These are phyloP conservation scores for Kandelia obovata DNA, from an alignment of 345 rosid genomes.

Conservation along the genomic window DNA sequence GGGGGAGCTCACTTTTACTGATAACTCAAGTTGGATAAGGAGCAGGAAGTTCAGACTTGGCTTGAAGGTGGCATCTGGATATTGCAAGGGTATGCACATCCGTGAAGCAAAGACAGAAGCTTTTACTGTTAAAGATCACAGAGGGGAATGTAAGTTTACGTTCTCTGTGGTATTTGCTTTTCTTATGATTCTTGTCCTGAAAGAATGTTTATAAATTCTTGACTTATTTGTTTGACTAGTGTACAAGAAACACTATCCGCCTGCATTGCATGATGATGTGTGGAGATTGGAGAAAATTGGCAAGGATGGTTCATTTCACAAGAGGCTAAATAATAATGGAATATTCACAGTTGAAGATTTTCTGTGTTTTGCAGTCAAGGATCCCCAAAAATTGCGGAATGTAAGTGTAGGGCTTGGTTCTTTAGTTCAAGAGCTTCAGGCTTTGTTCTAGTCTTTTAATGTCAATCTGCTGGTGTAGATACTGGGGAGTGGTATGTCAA, in stretches of 20 bases:
- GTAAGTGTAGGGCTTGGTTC: conserved; percentile 47
- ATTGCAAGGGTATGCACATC: conserved; percentile 66
- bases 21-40: conserved; percentile 98
- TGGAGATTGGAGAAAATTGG: conserved; percentile 99
- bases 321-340: conserved; percentile 49
- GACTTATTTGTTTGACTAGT: conserved; percentile 43
- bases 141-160: conserved; percentile 78
- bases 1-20: conserved; percentile 86
- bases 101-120: conserved; percentile 99
- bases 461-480: conserved; percentile 40
- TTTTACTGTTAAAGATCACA: conserved; percentile 90
- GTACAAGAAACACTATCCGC: conserved; percentile 99
- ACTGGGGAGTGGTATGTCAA: conserved; percentile 99
- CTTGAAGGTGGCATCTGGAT: conserved; percentile 70
- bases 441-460: conserved; percentile 25
- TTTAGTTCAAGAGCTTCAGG: neutral
- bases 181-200: neutral
- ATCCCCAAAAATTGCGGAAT: conserved; percentile 61
- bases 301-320: conserved; percentile 98
- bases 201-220: neutral
- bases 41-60: conserved; percentile 98
- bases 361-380: conserved; percentile 67
- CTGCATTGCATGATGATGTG: conserved; percentile 76
- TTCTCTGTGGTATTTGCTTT: neutral
- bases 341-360: conserved; percentile 76